Conservation (phyloP, 805 yeast species). For the Barnettozyma pratensis region DNA sequence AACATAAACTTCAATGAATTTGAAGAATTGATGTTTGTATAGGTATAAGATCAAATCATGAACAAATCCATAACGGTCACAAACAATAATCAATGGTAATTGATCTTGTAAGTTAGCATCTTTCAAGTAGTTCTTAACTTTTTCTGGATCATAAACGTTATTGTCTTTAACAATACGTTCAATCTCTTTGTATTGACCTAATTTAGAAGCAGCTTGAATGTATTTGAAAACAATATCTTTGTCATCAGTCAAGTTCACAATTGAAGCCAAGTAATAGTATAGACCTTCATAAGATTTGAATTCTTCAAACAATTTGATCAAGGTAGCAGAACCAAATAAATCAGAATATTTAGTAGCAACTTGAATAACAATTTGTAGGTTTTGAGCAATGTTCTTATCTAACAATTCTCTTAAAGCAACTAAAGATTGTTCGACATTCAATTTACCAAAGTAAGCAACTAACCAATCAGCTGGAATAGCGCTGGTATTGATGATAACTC, state of each 20-base stretch:
- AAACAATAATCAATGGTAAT: constrained; percentile 91
- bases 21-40: constrained; percentile 93
- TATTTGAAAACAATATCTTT: constrained; percentile 94
- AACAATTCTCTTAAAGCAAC: constrained; percentile 85
- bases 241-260: constrained; percentile 91
- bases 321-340: constrained; percentile 76
- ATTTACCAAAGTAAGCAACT: constrained; percentile 84
- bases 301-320: constrained; percentile 90
- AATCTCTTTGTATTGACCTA: constrained; percentile 88
- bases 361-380: constrained; percentile 89
- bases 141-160: constrained; percentile 92
- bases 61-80: constrained; percentile 86
- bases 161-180: constrained; percentile 95
- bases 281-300: constrained; percentile 89
- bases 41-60: constrained; percentile 91
- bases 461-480: constrained; percentile 91
- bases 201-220: constrained; percentile 87
- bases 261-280: constrained; percentile 87
- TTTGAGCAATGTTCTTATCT: constrained; percentile 72
- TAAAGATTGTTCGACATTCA: constrained; percentile 89
- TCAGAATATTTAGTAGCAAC: constrained; percentile 96
- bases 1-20: constrained; percentile 95
- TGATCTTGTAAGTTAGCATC: constrained; percentile 93
- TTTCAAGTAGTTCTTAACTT: constrained; percentile 94
- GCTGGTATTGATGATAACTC: constrained; percentile 85